Base-by-base conservation (phyloP, 495 filamentous ascomycete genomes). In the Penicillium coffeae region DNA sequence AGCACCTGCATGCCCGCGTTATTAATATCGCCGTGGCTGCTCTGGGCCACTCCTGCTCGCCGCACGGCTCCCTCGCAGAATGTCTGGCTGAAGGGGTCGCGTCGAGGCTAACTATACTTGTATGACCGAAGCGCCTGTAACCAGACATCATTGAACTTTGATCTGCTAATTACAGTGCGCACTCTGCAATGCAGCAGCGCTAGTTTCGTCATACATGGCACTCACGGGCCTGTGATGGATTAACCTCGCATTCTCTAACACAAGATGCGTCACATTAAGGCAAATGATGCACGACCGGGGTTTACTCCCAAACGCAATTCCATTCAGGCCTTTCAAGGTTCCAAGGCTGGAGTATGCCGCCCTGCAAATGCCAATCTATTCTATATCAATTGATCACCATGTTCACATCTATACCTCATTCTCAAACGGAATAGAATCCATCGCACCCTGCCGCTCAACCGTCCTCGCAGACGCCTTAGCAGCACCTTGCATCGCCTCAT, bases 341-440 rank as follows among this genome's bases (percentile, higher is more conserved):
- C n/a, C n/a, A n/a, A n/a, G n/a, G n/a, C n/a, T n/a, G n/a, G n/a
- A n/a, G n/a, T n/a, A n/a, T n/a, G n/a, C n/a, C n/a, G n/a, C n/a
- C n/a, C n/a, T n/a, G n/a, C n/a, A n/a, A n/a, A n/a, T n/a, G n/a
- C n/a, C n/a, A n/a, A n/a, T n/a, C n/a, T n/a, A 10, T 30, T 30
- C 25, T 10, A 30, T 10, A 30, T 30, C 10, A 30, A 30, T 10
- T 5, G 4, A 10, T 30, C 25, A 30, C 10, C 4, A 30, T 30
- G 4, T 7, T 41, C 13, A 13, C 19, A 12, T 38, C 60, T 35
- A 72, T 10, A 92, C 69, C 70, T 97, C 92, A 66, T 88, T 81
- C 46, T 81, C 78, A 84, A 86, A 96, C 0, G 92, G 92, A 70
- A 97, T 95, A 38, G 87, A 85, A 41, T 77, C 81, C 79, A 90